Percentiles rank a stretch among this genome's conserved stretches.
Conservation (phyloP, 495 filamentous ascomycete species). For the Lepraria neglecta region DNA sequence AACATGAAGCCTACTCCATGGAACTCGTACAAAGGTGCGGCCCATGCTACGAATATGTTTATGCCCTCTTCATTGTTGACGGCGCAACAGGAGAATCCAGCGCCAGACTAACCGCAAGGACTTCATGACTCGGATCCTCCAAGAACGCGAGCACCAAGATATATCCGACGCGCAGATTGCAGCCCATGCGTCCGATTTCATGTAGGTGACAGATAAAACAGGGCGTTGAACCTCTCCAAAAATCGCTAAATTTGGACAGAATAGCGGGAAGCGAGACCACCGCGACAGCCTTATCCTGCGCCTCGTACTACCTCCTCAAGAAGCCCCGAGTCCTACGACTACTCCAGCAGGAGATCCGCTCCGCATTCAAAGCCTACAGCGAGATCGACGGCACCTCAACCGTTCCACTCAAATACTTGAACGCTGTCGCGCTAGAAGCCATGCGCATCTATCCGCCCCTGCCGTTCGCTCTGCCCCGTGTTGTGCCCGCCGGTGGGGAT, state of each 20-base stretch:
- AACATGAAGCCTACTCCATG: conserved; percentile 20
- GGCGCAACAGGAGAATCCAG: conserved; percentile 11
- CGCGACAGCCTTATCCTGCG: conserved; percentile 39
- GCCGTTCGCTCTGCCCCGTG: not conserved
- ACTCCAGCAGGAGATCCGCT: conserved; percentile 41
- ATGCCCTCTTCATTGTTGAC: not conserved
- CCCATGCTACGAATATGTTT: not conserved
- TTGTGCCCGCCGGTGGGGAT: conserved; percentile 5
- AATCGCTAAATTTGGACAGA: not conserved
- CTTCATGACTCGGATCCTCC: conserved; percentile 23
- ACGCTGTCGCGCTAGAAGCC: conserved; percentile 45
- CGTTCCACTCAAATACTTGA: conserved; percentile 40
- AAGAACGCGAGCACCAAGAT: conserved; percentile 5
- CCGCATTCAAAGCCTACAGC: conserved; percentile 29
- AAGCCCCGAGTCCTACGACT: conserved; percentile 29
- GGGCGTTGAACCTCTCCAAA: not conserved
- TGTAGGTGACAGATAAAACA: conserved; percentile 10
- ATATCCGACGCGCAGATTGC: conserved; percentile 21
- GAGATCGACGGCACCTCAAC: conserved; percentile 36
- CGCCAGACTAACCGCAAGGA: conserved; percentile 20
- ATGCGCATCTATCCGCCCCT: conserved; percentile 46
- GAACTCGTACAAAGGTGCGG: conserved; percentile 17
- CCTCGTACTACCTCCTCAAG: conserved; percentile 34
- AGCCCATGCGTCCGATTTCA: conserved; percentile 25
- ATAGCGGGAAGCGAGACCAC: conserved; percentile 48